Conservation (phyloP, 2,329 filamentous ascomycete species). For the Blumeria hordei region DNA sequence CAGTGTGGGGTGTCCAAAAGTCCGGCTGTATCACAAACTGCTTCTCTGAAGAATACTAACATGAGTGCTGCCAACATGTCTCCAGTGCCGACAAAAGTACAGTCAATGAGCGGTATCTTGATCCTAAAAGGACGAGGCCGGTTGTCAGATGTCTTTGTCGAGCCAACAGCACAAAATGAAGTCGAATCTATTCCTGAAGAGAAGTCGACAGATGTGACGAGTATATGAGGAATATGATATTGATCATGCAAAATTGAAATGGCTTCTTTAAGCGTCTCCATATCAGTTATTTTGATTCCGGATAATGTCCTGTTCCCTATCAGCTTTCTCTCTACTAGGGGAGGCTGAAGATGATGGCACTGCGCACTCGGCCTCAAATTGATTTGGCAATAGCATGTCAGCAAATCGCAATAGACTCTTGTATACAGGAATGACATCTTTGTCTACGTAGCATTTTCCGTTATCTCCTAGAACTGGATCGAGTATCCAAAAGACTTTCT, state of each 20-base stretch:
- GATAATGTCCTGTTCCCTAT: conserved; percentile 41
- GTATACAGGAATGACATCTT: conserved; percentile 81
- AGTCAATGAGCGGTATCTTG: conserved; percentile 64
- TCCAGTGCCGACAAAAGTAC: conserved; percentile 88
- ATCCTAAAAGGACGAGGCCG: conserved; percentile 69
- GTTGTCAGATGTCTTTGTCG: conserved; percentile 38
- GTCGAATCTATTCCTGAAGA: conserved; percentile 22
- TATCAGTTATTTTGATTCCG: conserved; percentile 57
- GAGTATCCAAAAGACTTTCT: conserved; percentile 86
- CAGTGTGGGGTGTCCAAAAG: conserved; percentile 38
- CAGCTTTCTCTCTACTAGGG: conserved; percentile 2
- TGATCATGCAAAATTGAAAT: conserved; percentile 53
- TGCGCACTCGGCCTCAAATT: conserved; percentile 82
- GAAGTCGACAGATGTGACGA: conserved; percentile 71
- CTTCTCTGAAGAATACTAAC: conserved; percentile 69
- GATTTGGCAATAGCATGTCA: conserved; percentile 83
- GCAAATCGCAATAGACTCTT: conserved; percentile 56
- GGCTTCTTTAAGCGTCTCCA: conserved; percentile 46
- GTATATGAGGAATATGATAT: conserved; percentile 62
- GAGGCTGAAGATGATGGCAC: neutral
- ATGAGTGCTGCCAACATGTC: conserved; percentile 96
- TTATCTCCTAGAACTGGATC: conserved; percentile 98
- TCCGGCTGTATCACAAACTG: conserved; percentile 26
- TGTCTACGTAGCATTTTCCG: conserved; percentile 69
- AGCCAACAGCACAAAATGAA: conserved; percentile 52